Percentiles rank a stretch among this genome's conserved stretches.
Conservation (phyloP, 768 basidiomycete species). For the Inosperma sp. region DNA sequence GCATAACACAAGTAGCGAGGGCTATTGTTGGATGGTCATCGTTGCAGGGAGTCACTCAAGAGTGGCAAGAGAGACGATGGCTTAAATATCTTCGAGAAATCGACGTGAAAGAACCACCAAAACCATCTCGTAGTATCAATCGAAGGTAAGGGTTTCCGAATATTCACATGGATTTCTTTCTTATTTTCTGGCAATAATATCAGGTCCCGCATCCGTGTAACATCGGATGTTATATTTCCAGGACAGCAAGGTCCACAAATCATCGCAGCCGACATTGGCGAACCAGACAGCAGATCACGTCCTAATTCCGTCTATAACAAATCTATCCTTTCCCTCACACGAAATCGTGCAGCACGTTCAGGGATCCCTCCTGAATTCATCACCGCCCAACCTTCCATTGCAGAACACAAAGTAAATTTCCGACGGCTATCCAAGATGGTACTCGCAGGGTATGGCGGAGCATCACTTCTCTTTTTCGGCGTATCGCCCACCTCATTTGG, state of each 20-base stretch:
- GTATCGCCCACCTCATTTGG: conserved; percentile 36
- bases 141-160: conserved; percentile 31
- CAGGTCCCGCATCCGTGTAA: conserved; percentile 64
- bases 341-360: conserved; percentile 14
- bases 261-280: conserved; percentile 78
- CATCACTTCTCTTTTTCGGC: conserved; percentile 77
- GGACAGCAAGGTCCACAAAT: conserved; percentile 61
- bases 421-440: conserved; percentile 79
- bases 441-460: conserved; percentile 80
- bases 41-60: conserved; percentile 74
- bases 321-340: conserved; percentile 20
- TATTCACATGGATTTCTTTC: not conserved
- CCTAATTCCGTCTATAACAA: conserved; percentile 19
- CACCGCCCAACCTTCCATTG: conserved; percentile 19
- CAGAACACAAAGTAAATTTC: conserved; percentile 63
- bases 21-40: conserved; percentile 79
- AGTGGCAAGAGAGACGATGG: conserved; percentile 75
- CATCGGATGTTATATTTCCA: conserved; percentile 66
- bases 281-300: conserved; percentile 27
- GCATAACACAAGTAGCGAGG: conserved; percentile 59
- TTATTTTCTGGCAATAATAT: conserved; percentile 17
- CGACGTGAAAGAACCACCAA: conserved; percentile 46
- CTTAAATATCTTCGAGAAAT: conserved; percentile 63
- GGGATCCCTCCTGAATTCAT: conserved; percentile 15
- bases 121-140: conserved; percentile 26